Evolutionary conservation across 148 eudicot species (phyloP), one percentile per base, ranked within the genome.

Genomic region (Rhododendron molle): DNA sequence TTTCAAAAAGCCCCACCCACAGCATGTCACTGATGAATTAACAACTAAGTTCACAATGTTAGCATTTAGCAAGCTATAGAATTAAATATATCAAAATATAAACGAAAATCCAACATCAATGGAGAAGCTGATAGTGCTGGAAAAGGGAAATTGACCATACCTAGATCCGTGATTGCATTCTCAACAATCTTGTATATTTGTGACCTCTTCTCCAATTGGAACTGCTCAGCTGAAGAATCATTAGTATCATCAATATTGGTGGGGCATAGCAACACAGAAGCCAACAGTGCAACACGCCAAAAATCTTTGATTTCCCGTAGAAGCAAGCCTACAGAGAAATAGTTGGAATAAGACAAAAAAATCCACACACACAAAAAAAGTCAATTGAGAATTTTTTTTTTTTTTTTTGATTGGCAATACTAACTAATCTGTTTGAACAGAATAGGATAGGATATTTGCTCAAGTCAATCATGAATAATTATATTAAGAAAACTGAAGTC

Each of bases 301-400:
- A 92, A 93, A 76, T 94, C 96, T 90, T 94, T 95, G 87, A 95
- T 95, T 76, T 95, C 98, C 85, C 95, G 92, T 80, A 97, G 91
- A 83, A 97, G 89, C 91, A 93, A 89, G 60, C 98, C 99, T 94
- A 83, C 11, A 84, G 58, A 84, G 28, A 65, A 62, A 28, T 76
- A 18, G 65, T 3, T 36, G 23, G 44, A 34, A 11, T 28, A 16
- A 69, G 78, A 72, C 76, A 40, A 7, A 40, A 40, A 40, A 40
- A 7, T 40, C 44, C 44, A 40, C 0, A 40, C 0, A 40, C 1
- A n/a, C n/a, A n/a, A 16, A 28, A 65, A 14, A 32, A 71, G 14
- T 32, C 76, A 71, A 30, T 30, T 28, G 76, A 71, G 71, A 46
- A 7, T 46, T 7, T 8, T 8, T 15, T 16, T 44, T 46, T 7